Base-by-base conservation (phyloP, 1,284 basidiomycete genomes). In the Lignosus rhinocerotis region DNA sequence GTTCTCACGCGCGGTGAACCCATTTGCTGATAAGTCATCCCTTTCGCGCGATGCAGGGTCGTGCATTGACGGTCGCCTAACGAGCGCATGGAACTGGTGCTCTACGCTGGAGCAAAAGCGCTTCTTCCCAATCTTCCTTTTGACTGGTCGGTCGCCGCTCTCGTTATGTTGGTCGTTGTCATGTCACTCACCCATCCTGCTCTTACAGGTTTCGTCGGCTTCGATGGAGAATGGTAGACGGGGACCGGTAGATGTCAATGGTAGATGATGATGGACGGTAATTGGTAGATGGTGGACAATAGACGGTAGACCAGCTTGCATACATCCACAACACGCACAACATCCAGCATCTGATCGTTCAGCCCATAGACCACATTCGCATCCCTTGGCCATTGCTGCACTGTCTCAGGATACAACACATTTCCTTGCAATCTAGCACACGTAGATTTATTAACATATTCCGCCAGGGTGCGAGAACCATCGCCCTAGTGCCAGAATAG, bases 71-170 rank as follows among this genome's bases (percentile, higher is more conserved):
- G 83, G 83, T 16, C 77, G 90, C 16, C 71, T 92, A 67, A 92
- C 90, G 38, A 90, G 88, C 69, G 90, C 90, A 2, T 93, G 90
- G 90, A 91, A 93, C 69, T 93, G 90, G 90, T 93, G 91, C 73
- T 84, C 85, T 50, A 78, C 78, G 48, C 72, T 93, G 63, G 90
- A 93, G 76, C 93, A 91, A 77, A 93, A 93, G 75, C 78, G 85
- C 54, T 93, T 85, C 69, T 92, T 92, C 77, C 86, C 81, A 4
- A 74, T 92, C 25, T 93, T 93, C 71, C 75, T 93, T 62, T 74
- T 93, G 53, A 83, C 84, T 43, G 90, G 88, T 90, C 63, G 65
- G 85, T 71, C 53, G 19, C 30, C 17, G 33, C 30, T 7, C 57
- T 19, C 16, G 16, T 31, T 34, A 8, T 14, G 14, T 6, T 2